phyloP scores from a whole-genome alignment of 495 filamentous ascomycete genomes.

The Daldinia grandis region DNA sequence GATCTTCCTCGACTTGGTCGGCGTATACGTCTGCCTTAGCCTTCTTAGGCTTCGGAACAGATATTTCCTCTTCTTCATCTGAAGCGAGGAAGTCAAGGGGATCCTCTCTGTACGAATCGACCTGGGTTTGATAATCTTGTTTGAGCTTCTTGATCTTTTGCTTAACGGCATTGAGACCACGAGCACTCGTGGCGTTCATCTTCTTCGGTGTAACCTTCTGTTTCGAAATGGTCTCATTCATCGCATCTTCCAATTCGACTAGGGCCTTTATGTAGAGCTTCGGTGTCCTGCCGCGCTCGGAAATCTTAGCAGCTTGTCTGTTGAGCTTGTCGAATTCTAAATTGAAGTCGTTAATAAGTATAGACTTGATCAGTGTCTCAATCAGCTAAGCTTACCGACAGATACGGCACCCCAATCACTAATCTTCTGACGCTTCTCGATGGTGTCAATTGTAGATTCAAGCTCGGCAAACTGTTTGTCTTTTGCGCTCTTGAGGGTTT shows the following conservation, averaged over 20 bases:
- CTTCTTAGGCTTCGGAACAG: conserved; percentile 59
- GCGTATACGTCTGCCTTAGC: conserved; percentile 55
- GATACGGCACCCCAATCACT: conserved; percentile 95
- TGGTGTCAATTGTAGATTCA: conserved; percentile 84
- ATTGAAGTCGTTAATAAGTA: conserved; percentile 10
- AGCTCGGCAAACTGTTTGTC: conserved; percentile 96
- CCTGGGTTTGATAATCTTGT: conserved; percentile 87
- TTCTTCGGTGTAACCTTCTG: conserved; percentile 97
- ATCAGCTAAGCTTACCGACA: conserved; percentile 66
- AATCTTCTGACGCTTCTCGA: conserved; percentile 97
- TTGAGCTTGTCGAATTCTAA: conserved; percentile 98
- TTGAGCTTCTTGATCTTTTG: conserved; percentile 98
- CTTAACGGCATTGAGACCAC: conserved; percentile 94
- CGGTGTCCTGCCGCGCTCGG: conserved; percentile 76
- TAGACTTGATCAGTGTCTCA: not conserved
- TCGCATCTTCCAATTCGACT: conserved; percentile 92
- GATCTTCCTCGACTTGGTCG: conserved; percentile 63
- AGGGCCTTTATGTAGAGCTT: conserved; percentile 93
- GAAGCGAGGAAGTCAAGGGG: conserved; percentile 88
- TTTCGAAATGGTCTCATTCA: conserved; percentile 92
- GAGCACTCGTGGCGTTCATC: conserved; percentile 96
- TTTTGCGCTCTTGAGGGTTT: conserved; percentile 93
- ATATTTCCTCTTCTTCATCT: conserved; percentile 70
- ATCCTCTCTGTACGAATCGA: conserved; percentile 86
- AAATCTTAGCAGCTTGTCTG: conserved; percentile 82